Evolutionary conservation across 331 rosid species (phyloP).

Genomic region (Dryas integrifolia): DNA sequence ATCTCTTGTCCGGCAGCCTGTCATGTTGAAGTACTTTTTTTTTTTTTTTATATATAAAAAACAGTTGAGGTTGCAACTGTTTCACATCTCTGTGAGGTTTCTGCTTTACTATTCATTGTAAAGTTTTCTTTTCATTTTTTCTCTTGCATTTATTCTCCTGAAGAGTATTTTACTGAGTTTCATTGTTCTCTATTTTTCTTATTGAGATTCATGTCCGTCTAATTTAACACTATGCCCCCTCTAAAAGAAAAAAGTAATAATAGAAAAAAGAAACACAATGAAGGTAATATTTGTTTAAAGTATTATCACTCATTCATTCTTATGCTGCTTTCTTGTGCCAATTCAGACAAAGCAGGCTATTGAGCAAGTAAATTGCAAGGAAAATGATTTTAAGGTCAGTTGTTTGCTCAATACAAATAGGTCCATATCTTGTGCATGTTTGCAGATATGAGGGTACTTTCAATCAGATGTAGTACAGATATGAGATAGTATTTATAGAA

Average conservation of each 20-base stretch:
- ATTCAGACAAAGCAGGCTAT: conserved; percentile 57
- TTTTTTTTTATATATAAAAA: too few relatives aligned
- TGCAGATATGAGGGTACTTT: not conserved
- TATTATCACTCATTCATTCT: not conserved
- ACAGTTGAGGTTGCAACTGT: not conserved
- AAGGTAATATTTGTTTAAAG: not conserved
- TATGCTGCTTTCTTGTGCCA: conserved; percentile 18
- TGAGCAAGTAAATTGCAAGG: conserved; percentile 55
- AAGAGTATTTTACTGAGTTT: not conserved
- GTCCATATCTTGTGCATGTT: not conserved
- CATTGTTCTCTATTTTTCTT: not conserved
- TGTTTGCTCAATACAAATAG: conserved; percentile 19
- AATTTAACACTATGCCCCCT: not conserved
- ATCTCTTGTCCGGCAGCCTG: not conserved
- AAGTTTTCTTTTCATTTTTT: not conserved
- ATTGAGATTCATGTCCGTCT: not conserved
- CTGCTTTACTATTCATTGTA: conserved; percentile 5
- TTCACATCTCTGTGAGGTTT: not conserved
- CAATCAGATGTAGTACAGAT: conserved; percentile 16
- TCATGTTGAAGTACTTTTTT: not conserved
- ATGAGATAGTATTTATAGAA: not conserved
- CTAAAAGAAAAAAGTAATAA: not conserved
- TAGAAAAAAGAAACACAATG: not conserved
- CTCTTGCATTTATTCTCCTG: not conserved
- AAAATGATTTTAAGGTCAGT: conserved; percentile 64